Percentiles rank a stretch among this genome's conserved stretches.
phyloP scores from a whole-genome alignment of 805 yeast genomes.

The Nakazawaea wickerhamii region DNA sequence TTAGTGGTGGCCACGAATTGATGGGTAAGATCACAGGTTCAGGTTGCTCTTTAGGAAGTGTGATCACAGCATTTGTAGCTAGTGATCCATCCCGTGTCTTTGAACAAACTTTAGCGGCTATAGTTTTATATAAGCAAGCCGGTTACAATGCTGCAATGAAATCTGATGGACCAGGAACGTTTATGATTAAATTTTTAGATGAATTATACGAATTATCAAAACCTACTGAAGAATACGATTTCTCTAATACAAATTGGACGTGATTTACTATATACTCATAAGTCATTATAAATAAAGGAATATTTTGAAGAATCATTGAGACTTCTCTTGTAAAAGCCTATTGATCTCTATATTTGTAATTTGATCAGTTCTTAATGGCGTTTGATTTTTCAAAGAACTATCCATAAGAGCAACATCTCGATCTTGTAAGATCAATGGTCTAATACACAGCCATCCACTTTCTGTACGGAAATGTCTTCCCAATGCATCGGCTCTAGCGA shows the following conservation, averaged over 20 bases:
- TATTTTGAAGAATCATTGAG: too few relatives aligned
- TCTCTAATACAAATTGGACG: neutral
- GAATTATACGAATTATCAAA: constrained; percentile 19
- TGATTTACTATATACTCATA: too few relatives aligned
- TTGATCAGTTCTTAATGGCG: neutral
- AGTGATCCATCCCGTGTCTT: constrained; percentile 35
- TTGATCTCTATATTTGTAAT: constrained; percentile 5
- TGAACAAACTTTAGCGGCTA: constrained; percentile 49
- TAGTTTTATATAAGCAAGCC: constrained; percentile 53
- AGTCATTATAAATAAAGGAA: too few relatives aligned
- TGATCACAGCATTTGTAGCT: constrained; percentile 54
- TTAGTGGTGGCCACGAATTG: constrained; percentile 53
- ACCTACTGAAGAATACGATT: neutral
- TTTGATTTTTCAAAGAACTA: neutral
- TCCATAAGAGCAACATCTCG: neutral
- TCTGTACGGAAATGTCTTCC: constrained; percentile 74
- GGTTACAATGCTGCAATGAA: constrained; percentile 46
- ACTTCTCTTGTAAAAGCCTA: neutral
- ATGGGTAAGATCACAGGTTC: constrained; percentile 75
- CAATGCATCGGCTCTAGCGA: constrained; percentile 75
- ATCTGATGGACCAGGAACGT: constrained; percentile 50
- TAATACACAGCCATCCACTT: constrained; percentile 64
- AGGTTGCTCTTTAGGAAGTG: constrained; percentile 79
- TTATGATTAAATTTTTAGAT: constrained; percentile 44
- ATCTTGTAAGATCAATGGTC: constrained; percentile 57